Evolutionary conservation across 2,329 filamentous ascomycete genomes (phyloP), one percentile per base, ranked within the genome.

Genomic region (Neodidymelliopsis sp.): DNA sequence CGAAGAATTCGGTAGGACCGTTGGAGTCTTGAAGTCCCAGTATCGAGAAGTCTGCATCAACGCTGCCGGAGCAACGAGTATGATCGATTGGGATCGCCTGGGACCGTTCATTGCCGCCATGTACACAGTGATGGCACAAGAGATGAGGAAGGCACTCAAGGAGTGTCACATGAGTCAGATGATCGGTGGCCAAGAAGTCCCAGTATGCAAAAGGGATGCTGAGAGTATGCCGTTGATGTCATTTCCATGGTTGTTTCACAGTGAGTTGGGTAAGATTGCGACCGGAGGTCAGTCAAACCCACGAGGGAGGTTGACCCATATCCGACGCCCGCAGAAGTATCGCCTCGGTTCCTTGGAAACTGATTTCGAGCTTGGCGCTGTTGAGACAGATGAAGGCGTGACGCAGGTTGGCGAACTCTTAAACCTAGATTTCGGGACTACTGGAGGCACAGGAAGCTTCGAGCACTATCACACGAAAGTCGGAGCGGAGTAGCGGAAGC

Each of bases 241-340:
- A 50, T 97, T 97, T 62, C 93, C 94, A 0, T 99, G 94, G 94
- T 77, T 97, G 2, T 96, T 97, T 56, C 80, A 85, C 10, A 80
- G 81, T 33, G 82, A 91, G 50, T 77, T 96, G 4, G 86, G 88
- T 1, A 80, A 80, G 36, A 85, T 96, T 60, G 89, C 88, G 1
- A 83, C 74, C 19, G 72, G 66, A 34, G 55, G 45, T 23, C 23
- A 12, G 11, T 3, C 35, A 16, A 30, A 29, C 29, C 15, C 25
- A 2, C 11, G 40, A 18, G 10, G 25, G 13, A n/a, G n/a, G n/a
- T n/a, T n/a, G n/a, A n/a, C n/a, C n/a, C n/a, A n/a, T n/a, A n/a
- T n/a, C n/a, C n/a, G 23, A 5, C 33, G 24, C 4, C 24, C 12
- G 4, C 36, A 18, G 4, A 36, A 29, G 20, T 25, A 41, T n/a